Conservation (phyloP, 208 protist species). For the Strigomonas culicis region DNA sequence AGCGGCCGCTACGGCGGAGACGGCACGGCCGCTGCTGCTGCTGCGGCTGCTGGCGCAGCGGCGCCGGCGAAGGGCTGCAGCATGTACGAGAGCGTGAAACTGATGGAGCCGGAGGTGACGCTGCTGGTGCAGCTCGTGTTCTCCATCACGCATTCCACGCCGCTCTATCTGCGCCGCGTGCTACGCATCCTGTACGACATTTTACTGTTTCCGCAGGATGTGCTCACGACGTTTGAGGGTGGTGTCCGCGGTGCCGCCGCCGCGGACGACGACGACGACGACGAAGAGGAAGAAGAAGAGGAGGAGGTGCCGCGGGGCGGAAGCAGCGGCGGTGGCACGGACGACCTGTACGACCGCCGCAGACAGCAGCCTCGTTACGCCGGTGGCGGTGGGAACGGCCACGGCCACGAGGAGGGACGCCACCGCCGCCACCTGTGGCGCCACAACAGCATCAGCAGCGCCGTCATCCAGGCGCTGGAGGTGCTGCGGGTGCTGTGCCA, state of each 20-base stretch:
- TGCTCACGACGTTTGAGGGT: not conserved
- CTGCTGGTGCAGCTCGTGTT: constrained; percentile 35
- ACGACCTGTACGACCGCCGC: not conserved
- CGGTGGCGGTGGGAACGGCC: not conserved
- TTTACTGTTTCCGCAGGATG: constrained; percentile 13
- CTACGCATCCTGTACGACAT: constrained; percentile 34
- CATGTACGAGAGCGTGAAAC: not conserved
- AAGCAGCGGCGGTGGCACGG: not conserved
- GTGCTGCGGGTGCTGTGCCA: constrained; percentile 69
- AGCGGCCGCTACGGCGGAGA: not conserved
- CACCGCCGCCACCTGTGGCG: not conserved
- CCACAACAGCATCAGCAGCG: constrained; percentile 15
- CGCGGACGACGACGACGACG: not conserved
- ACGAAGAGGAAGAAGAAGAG: not conserved
- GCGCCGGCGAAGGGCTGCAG: too few relatives aligned
- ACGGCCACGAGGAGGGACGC: not conserved
- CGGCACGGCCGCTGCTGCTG: too few relatives aligned
- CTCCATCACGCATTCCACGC: constrained; percentile 29
- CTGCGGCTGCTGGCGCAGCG: too few relatives aligned
- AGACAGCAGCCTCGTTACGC: too few relatives aligned
- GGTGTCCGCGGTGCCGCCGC: not conserved
- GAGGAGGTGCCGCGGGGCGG: not conserved
- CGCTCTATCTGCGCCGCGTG: constrained; percentile 39
- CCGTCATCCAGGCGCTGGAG: constrained; percentile 53
- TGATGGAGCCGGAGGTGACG: constrained; percentile 19